A percentile compares a stretch with the other conserved stretches of the same genome.
Evolutionary conservation across 2,329 filamentous ascomycete species (phyloP).

Genomic region (Verticillium tricorpus): DNA sequence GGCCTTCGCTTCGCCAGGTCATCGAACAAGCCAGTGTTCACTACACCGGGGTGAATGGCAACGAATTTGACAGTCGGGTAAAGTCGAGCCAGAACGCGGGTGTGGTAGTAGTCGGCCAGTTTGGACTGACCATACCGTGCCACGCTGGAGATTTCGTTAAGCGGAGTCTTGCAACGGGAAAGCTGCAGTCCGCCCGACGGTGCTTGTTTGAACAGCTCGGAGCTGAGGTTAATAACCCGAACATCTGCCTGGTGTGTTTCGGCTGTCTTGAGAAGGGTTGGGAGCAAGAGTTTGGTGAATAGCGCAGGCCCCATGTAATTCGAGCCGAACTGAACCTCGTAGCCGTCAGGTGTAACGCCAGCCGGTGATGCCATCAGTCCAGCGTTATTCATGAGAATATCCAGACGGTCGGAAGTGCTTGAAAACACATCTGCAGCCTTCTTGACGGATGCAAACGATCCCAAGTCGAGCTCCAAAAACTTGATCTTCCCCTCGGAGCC

Average conservation of each 20-base stretch:
- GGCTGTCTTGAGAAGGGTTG: conserved; percentile 20
- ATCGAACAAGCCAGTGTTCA: conserved; percentile 19
- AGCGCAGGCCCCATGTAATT: conserved; percentile 45
- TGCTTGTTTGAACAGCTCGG: conserved; percentile 15
- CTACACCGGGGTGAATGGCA: conserved; percentile 22
- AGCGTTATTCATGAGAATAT: conserved; percentile 42
- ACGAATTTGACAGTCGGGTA: conserved; percentile 19
- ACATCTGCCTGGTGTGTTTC: conserved; percentile 16
- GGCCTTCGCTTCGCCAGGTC: background rate
- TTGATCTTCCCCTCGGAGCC: conserved; percentile 14
- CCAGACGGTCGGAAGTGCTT: conserved; percentile 25
- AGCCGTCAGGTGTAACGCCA: conserved; percentile 35
- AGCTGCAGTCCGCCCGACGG: conserved; percentile 22
- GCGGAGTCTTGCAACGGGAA: conserved; percentile 18
- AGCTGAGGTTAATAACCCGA: conserved; percentile 23
- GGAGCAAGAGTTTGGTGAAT: conserved; percentile 31
- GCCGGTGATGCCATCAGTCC: conserved; percentile 35
- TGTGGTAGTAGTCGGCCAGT: conserved; percentile 23
- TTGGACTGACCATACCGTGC: conserved; percentile 25
- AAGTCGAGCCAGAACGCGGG: conserved; percentile 19
- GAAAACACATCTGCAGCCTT: conserved; percentile 31
- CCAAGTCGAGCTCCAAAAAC: conserved; percentile 38
- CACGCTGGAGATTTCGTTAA: conserved; percentile 19
- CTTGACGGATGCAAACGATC: conserved; percentile 36
- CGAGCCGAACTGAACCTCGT: conserved; percentile 42